phyloP scores from a whole-genome alignment of 2,329 filamentous ascomycete genomes.

The Chaetomiaceae sp. region DNA sequence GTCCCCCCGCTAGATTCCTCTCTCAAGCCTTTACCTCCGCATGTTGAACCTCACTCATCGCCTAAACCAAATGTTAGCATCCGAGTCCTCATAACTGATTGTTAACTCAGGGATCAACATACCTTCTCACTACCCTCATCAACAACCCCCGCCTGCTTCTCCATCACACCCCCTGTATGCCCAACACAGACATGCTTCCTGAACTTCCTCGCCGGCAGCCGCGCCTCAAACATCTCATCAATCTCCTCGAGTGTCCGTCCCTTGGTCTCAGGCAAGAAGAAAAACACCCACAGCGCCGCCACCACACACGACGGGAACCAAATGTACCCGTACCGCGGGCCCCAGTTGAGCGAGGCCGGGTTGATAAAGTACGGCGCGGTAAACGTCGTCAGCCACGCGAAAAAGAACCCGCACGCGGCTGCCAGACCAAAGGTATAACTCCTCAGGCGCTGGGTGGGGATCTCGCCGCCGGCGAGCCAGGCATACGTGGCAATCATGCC shows the following conservation, averaged over 20 bases:
- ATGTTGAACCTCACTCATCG: conserved; percentile 18
- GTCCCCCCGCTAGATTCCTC: not conserved
- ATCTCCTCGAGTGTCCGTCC: conserved; percentile 51
- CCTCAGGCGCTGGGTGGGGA: conserved; percentile 53
- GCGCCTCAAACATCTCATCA: conserved; percentile 42
- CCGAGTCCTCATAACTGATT: not conserved
- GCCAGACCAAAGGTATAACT: conserved; percentile 55
- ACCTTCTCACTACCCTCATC: conserved; percentile 11
- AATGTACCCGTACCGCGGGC: conserved; percentile 54
- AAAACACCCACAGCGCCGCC: conserved; percentile 37
- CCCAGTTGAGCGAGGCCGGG: conserved; percentile 49
- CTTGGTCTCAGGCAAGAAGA: conserved; percentile 52
- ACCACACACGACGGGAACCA: conserved; percentile 47
- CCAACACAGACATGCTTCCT: conserved; percentile 29
- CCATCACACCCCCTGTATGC: not conserved
- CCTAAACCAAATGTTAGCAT: not conserved
- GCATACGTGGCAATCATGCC: conserved; percentile 52
- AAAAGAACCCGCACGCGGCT: conserved; percentile 51
- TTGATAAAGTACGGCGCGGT: conserved; percentile 60
- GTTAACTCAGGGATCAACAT: not conserved
- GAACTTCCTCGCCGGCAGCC: conserved; percentile 39
- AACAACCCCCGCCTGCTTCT: not conserved
- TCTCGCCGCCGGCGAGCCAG: conserved; percentile 54
- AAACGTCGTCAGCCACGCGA: conserved; percentile 54
- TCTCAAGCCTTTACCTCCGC: conserved; percentile 35